Percentiles rank a stretch among this genome's conserved stretches.
phyloP scores from a whole-genome alignment of 139 green algal genomes.

The Chlorella sp. region DNA sequence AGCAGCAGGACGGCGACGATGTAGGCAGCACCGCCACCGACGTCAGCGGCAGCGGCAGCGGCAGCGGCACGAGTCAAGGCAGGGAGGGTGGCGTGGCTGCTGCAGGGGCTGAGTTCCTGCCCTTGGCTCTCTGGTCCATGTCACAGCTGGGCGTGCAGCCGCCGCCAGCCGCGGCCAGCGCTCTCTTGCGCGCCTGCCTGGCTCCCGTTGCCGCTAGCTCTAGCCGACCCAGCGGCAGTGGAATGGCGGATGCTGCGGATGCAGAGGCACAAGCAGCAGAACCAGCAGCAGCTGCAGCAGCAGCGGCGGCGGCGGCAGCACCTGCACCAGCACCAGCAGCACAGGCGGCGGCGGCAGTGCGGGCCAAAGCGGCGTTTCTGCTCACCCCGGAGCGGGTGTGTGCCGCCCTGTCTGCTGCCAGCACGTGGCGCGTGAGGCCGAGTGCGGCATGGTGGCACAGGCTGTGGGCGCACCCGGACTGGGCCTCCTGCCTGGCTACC shows the following conservation, averaged over 20 bases:
- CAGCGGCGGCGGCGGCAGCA: too few species aligned
- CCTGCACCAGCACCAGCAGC: not conserved
- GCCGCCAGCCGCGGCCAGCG: too few species aligned
- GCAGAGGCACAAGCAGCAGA: too few species aligned
- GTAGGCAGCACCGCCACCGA: too few species aligned
- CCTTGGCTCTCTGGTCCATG: not conserved
- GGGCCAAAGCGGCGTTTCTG: too few species aligned
- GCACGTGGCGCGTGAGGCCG: not conserved
- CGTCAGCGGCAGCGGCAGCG: too few species aligned
- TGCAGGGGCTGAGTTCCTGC: not conserved
- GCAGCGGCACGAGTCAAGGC: not conserved
- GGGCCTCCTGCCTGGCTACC: not conserved
- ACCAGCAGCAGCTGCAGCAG: too few species aligned
- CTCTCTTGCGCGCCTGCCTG: not conserved
- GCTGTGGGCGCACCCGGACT: not conserved
- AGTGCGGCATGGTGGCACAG: not conserved
- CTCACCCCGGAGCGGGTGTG: not conserved
- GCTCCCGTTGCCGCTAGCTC: too few species aligned
- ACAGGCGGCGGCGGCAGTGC: not conserved
- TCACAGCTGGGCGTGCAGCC: not conserved
- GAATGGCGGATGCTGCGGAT: too few species aligned
- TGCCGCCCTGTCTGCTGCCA: not conserved
- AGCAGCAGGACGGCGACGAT: too few species aligned
- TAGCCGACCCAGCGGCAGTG: too few species aligned
- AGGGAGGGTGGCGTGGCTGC: not conserved